These are phyloP conservation scores for Naganishia sp. DNA, from an alignment of 1,284 basidiomycete genomes.

Conservation along the genomic window DNA sequence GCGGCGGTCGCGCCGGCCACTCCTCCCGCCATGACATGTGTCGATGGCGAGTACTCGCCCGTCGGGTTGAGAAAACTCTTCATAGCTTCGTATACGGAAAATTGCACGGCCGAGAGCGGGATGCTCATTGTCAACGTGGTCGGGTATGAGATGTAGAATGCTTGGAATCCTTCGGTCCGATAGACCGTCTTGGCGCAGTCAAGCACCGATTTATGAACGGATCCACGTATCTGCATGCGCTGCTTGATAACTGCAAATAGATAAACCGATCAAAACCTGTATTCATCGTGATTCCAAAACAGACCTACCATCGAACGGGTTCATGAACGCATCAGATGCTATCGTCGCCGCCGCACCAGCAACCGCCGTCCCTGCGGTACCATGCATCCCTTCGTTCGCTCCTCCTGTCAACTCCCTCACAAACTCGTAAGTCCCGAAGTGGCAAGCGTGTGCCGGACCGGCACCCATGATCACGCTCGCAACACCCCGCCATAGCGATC, in stretches of 20 bases:
- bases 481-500: constrained; percentile 92
- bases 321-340: constrained; percentile 97
- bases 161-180: constrained; percentile 77
- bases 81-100: constrained; percentile 92
- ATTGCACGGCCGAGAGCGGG: constrained; percentile 97
- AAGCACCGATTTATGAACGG: constrained; percentile 79
- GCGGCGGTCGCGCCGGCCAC: constrained; percentile 92
- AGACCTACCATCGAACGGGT: constrained; percentile 92
- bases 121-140: constrained; percentile 96
- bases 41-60: constrained; percentile 82
- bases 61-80: constrained; percentile 85
- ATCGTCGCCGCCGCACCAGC: constrained; percentile 95
- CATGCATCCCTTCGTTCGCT: constrained; percentile 48
- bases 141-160: constrained; percentile 98
- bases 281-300: constrained; percentile 7
- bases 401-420: constrained; percentile 92
- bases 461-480: constrained; percentile 96
- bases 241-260: constrained; percentile 85
- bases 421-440: constrained; percentile 95
- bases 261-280: constrained; percentile 4
- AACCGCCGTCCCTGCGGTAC: constrained; percentile 63
- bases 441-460: constrained; percentile 96
- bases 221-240: constrained; percentile 96
- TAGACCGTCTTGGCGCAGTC: constrained; percentile 80
- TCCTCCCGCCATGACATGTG: constrained; percentile 89